phyloP scores from a whole-genome alignment of 2,329 filamentous ascomycete species.

The Aspergillus brasiliensis region DNA sequence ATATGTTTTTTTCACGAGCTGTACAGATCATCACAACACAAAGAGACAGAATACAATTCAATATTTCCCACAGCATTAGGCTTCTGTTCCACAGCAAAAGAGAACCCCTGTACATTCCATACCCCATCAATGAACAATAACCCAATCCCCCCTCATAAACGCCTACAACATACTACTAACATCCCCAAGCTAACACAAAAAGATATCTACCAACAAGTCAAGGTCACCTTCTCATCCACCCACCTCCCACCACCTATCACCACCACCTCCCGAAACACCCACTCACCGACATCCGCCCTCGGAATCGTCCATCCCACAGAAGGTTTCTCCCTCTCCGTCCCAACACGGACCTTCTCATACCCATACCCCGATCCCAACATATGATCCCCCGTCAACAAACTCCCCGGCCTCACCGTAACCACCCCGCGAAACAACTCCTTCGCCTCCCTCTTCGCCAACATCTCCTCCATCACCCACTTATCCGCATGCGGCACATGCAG shows the following conservation, averaged over 20 bases:
- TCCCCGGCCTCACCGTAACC: conserved; percentile 28
- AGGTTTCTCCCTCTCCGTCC: neutral
- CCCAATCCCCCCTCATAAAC: too few species aligned
- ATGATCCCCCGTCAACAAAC: conserved; percentile 27
- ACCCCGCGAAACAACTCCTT: conserved; percentile 23
- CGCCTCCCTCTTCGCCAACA: conserved; percentile 20
- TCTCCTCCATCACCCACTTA: conserved; percentile 37
- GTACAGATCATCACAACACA: too few species aligned
- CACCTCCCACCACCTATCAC: neutral
- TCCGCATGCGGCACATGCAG: conserved; percentile 39
- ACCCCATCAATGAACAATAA: too few species aligned
- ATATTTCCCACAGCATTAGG: too few species aligned
- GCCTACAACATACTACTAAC: too few species aligned
- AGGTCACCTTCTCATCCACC: neutral
- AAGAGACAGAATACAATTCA: too few species aligned
- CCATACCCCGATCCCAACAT: neutral
- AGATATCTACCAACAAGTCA: too few species aligned
- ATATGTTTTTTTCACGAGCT: too few species aligned
- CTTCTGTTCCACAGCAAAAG: too few species aligned
- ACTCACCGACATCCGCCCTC: neutral
- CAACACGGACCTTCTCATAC: neutral
- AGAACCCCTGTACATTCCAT: too few species aligned
- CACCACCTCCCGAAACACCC: neutral
- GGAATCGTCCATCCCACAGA: neutral
- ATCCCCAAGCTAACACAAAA: too few species aligned